Percentiles rank a stretch among this genome's conserved stretches.
phyloP scores from a whole-genome alignment of 2,329 filamentous ascomycete genomes.

The Ambrosiella xylebori region DNA sequence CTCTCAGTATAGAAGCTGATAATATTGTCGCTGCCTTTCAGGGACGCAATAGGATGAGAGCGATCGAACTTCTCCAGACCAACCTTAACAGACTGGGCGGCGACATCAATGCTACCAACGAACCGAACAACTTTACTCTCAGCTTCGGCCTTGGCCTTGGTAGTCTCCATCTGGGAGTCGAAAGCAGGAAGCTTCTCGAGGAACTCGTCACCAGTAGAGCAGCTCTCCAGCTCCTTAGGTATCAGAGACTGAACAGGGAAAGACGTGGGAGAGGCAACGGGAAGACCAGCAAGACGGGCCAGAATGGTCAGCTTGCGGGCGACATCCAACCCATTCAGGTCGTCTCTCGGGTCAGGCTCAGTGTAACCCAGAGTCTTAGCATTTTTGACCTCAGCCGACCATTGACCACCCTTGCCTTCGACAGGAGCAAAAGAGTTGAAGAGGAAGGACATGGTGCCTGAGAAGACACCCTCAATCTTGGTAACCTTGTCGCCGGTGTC shows the following conservation, averaged over 20 bases:
- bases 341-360: slow-evolving; percentile 72
- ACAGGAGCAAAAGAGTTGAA: slow-evolving; percentile 94
- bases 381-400: slow-evolving; percentile 80
- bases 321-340: slow-evolving; percentile 75
- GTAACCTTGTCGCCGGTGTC: slow-evolving; percentile 83
- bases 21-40: slow-evolving; percentile 97
- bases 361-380: slow-evolving; percentile 89
- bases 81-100: slow-evolving; percentile 69
- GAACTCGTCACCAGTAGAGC: slow-evolving; percentile 68
- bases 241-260: slow-evolving; percentile 94
- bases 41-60: slow-evolving; percentile 75
- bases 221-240: slow-evolving; percentile 66
- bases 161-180: slow-evolving; percentile 75
- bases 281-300: slow-evolving; percentile 66
- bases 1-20: slow-evolving; percentile 97
- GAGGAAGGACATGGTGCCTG: slow-evolving; percentile 91
- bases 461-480: slow-evolving; percentile 93
- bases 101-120: slow-evolving; percentile 81
- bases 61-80: slow-evolving; percentile 78
- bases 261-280: slow-evolving; percentile 64
- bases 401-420: slow-evolving; percentile 55
- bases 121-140: slow-evolving; percentile 87
- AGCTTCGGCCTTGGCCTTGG: slow-evolving; percentile 69
- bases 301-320: slow-evolving; percentile 94
- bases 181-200: slow-evolving; percentile 63